These are phyloP conservation scores for Sphaerulina vaccinii DNA, from an alignment of 2,329 filamentous ascomycete species.

Conservation along the genomic window DNA sequence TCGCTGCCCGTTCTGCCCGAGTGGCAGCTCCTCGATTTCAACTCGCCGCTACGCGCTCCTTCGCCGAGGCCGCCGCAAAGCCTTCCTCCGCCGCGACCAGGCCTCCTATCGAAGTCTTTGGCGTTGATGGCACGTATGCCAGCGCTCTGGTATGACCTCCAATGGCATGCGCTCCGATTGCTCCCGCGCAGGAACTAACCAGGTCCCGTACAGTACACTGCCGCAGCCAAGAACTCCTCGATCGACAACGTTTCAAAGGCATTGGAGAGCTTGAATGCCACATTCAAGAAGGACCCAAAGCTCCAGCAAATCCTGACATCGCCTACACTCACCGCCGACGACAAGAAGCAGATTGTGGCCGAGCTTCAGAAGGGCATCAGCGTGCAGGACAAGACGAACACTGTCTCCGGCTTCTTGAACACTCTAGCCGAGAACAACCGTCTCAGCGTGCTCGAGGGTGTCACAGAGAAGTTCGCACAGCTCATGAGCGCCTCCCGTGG, in stretches of 20 bases:
- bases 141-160: conserved; percentile 4
- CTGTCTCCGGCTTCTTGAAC: conserved; percentile 88
- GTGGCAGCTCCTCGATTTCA: conserved; percentile 59
- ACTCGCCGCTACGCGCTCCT: conserved; percentile 67
- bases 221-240: conserved; percentile 79
- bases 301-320: conserved; percentile 72
- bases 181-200: neutral
- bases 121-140: conserved; percentile 96
- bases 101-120: conserved; percentile 88
- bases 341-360: conserved; percentile 82
- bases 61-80: conserved; percentile 60
- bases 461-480: conserved; percentile 81
- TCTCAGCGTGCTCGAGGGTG: conserved; percentile 74
- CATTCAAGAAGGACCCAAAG: conserved; percentile 81
- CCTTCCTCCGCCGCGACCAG: conserved; percentile 65
- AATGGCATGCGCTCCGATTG: neutral
- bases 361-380: conserved; percentile 85
- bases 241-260: conserved; percentile 85
- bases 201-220: conserved; percentile 72
- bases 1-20: conserved; percentile 57
- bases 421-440: conserved; percentile 97
- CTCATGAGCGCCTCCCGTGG: conserved; percentile 87
- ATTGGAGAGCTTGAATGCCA: conserved; percentile 66
- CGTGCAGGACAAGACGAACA: conserved; percentile 66
- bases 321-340: conserved; percentile 71